Percentiles rank a stretch among this genome's conserved stretches.
Evolutionary conservation across 306 rosid species (phyloP).

Genomic region (Cyamopsis tetragonoloba): DNA sequence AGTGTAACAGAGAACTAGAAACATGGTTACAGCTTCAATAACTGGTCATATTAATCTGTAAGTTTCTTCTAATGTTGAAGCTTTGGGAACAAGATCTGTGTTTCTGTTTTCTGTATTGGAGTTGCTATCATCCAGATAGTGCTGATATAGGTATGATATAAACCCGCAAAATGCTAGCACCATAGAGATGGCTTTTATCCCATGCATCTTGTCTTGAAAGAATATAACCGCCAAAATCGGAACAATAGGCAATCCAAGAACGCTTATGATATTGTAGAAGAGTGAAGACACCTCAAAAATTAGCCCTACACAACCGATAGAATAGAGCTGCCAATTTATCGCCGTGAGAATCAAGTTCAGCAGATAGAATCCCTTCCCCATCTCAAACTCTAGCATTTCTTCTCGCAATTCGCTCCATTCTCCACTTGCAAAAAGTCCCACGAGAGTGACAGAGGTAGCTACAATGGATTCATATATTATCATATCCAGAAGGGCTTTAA

Average conservation of each 20-base stretch:
- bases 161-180: conserved; percentile 51
- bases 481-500: conserved; percentile 40
- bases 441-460: conserved; percentile 29
- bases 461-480: conserved; percentile 28
- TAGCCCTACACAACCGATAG: conserved; percentile 36
- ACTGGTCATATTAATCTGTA: background rate
- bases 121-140: conserved; percentile 26
- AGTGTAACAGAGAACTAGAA: too few relatives aligned
- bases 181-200: conserved; percentile 37
- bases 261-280: conserved; percentile 47
- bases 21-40: background rate
- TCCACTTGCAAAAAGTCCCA: conserved; percentile 46
- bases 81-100: background rate
- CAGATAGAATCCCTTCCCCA: conserved; percentile 32
- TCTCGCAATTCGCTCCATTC: conserved; percentile 32
- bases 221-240: conserved; percentile 42
- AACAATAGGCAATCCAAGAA: conserved; percentile 42
- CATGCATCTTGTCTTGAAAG: conserved; percentile 43
- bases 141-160: conserved; percentile 44
- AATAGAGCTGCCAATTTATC: conserved; percentile 33
- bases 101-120: background rate
- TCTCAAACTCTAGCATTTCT: conserved; percentile 35
- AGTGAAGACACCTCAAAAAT: conserved; percentile 47
- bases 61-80: background rate
- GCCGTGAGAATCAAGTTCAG: conserved; percentile 37